A percentile compares a stretch with the other conserved stretches of the same genome.
Conservation (phyloP, 805 yeast genomes). For the Priceomyces castillae region DNA sequence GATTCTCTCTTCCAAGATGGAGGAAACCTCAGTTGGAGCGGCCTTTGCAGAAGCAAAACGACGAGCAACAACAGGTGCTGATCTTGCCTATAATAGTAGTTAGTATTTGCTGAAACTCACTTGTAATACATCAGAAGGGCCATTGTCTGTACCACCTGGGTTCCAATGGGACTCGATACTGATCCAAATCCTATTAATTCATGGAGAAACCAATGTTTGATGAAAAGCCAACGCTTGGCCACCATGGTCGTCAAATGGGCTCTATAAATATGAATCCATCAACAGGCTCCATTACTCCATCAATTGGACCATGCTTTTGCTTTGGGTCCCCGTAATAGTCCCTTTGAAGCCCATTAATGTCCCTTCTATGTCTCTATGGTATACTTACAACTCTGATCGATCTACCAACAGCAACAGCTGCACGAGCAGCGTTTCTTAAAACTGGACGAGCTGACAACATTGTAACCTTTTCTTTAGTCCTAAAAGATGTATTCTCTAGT, state of each 20-base stretch:
- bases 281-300: not conserved
- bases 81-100: slow-evolving; percentile 61
- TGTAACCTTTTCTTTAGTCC: slow-evolving; percentile 11
- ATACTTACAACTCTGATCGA: slow-evolving; percentile 36
- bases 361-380: not conserved
- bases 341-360: not conserved
- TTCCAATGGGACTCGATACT: not conserved
- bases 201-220: not conserved
- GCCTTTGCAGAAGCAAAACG: slow-evolving; percentile 96
- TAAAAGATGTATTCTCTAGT: slow-evolving; percentile 10
- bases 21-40: slow-evolving; percentile 98
- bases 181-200: not conserved
- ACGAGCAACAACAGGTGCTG: slow-evolving; percentile 59
- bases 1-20: slow-evolving; percentile 98
- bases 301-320: not conserved
- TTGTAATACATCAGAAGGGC: not conserved
- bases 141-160: not conserved
- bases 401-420: slow-evolving; percentile 51
- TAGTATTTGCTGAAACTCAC: slow-evolving; percentile 20
- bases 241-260: not conserved
- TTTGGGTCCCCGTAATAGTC: not conserved
- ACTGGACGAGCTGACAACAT: slow-evolving; percentile 87
- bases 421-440: slow-evolving; percentile 81
- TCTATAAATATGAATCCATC: not conserved
- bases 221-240: not conserved